Base-by-base conservation (phyloP, 306 rosid genomes). In the Abrus precatorius region DNA sequence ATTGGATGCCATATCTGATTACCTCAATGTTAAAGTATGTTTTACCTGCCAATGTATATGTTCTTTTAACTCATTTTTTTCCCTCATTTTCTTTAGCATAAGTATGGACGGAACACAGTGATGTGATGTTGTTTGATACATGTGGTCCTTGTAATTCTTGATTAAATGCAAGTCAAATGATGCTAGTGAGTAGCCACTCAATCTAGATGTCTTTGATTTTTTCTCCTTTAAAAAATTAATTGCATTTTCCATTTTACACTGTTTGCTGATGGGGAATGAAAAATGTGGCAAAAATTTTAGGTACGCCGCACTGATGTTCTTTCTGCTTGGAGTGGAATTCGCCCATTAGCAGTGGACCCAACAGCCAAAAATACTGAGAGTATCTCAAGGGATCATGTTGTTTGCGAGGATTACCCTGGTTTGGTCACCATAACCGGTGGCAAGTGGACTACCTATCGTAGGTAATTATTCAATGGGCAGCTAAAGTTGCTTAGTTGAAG, bases 321-420 rank as follows among this genome's bases (percentile, higher is more conserved):
- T 77, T 96, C 99, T 63, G 99, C 99, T 60, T 96, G 99, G 99
- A 96, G 99, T 85, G 99, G 99, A 71, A 96, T 96, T 87, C 98
- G 99, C 54, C 99, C 99, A 14, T 85, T 96, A 84, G 99, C 99
- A 71, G 77, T 44, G 9, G 97, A 96, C 79, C 99, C 99, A 72
- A 87, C 97, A 27, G 98, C 97, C 0, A 92, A 90, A 82, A 96
- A 76, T 77, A 96, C 99, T 0, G 97, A 96, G 89, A 96, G 90
- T 78, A 90, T 93, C 84, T 93, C 98, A 61, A 89, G 99, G 83
- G 99, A 96, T 89, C 99, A 96, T 83, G 94, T 96, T 90, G 99
- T 96, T n/a, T 90, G 93, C 0, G 98, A 96, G 89, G 99, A 96
- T 77, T 91, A 88, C 81, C 98, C 99, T 52, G 99, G 99, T 78